These are phyloP conservation scores for Fusarium austroafricanum DNA, from an alignment of 2,329 filamentous ascomycete genomes.

Conservation along the genomic window DNA sequence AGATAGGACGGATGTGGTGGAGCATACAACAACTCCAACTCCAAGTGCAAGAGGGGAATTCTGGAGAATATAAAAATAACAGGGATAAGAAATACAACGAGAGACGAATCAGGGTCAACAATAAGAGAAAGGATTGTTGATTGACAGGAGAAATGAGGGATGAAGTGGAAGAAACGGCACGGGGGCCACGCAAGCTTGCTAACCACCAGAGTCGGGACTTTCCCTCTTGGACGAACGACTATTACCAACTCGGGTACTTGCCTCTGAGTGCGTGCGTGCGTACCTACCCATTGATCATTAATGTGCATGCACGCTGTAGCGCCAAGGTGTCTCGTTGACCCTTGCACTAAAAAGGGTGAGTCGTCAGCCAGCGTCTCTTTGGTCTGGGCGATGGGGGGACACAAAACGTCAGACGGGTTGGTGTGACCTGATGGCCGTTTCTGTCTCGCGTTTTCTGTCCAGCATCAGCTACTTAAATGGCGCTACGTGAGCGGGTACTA, in stretches of 20 bases:
- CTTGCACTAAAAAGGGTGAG: slow-evolving; percentile 29
- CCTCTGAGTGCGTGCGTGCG: slow-evolving; percentile 5
- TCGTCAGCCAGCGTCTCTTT: slow-evolving; percentile 24
- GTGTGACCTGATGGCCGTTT: slow-evolving; percentile 3
- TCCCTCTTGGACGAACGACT: slow-evolving; percentile 30
- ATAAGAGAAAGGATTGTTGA: slow-evolving; percentile 13
- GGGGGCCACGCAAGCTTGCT: slow-evolving; percentile 38
- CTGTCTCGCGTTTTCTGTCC: slow-evolving; percentile 26
- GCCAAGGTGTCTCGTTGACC: slow-evolving; percentile 37
- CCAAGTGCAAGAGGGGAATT: slow-evolving; percentile 22
- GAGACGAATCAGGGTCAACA: slow-evolving; percentile 32
- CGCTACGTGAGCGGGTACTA: slow-evolving; percentile 12
- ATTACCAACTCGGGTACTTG: slow-evolving; percentile 21
- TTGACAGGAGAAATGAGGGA: slow-evolving; percentile 35
- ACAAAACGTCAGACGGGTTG: slow-evolving; percentile 5
- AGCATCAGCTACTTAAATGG: neutral
- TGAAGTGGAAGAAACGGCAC: slow-evolving; percentile 37
- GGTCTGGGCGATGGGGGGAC: neutral
- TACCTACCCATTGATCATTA: too few relatives aligned
- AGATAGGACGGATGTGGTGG: slow-evolving; percentile 33
- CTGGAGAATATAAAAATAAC: slow-evolving; percentile 34
- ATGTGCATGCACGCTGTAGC: slow-evolving; percentile 5
- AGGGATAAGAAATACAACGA: slow-evolving; percentile 16
- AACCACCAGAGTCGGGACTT: slow-evolving; percentile 33
- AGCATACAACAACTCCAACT: slow-evolving; percentile 35